Conservation (phyloP, 371 early-diverging fungal genomes). For the Circinella umbellata region DNA sequence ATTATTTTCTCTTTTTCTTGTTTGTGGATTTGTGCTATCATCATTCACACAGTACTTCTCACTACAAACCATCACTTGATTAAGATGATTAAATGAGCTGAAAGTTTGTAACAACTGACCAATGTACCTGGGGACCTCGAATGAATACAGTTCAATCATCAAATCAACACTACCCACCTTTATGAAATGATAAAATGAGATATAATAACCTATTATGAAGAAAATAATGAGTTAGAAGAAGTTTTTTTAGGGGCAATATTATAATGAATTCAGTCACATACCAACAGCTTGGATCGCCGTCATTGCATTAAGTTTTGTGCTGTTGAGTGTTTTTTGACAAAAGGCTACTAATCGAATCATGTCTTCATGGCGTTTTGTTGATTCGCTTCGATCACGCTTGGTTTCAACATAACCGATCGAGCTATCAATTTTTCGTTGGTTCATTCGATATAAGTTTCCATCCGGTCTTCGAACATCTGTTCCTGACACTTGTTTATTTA, state of each 20-base stretch:
- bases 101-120: slow-evolving; percentile 24
- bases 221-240: not conserved
- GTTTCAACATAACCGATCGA: slow-evolving; percentile 26
- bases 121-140: slow-evolving; percentile 29
- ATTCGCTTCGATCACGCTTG: slow-evolving; percentile 26
- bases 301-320: slow-evolving; percentile 20
- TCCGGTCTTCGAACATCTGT: not conserved
- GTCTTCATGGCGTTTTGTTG: slow-evolving; percentile 24
- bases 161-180: slow-evolving; percentile 20
- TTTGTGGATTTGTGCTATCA: slow-evolving; percentile 6
- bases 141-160: slow-evolving; percentile 31
- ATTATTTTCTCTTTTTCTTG: not conserved
- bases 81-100: slow-evolving; percentile 24
- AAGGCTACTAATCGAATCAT: slow-evolving; percentile 25
- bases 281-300: slow-evolving; percentile 26
- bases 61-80: slow-evolving; percentile 27
- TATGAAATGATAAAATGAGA: slow-evolving; percentile 29
- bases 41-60: slow-evolving; percentile 17
- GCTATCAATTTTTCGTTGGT: slow-evolving; percentile 20
- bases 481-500: slow-evolving; percentile 10
- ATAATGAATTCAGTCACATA: slow-evolving; percentile 14
- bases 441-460: slow-evolving; percentile 24
- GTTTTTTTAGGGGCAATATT: not conserved
- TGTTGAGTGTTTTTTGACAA: slow-evolving; percentile 26
- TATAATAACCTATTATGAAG: slow-evolving; percentile 26